Base-by-base conservation (phyloP, 2,329 filamentous ascomycete genomes). In the Coleophoma eucalyptorum region DNA sequence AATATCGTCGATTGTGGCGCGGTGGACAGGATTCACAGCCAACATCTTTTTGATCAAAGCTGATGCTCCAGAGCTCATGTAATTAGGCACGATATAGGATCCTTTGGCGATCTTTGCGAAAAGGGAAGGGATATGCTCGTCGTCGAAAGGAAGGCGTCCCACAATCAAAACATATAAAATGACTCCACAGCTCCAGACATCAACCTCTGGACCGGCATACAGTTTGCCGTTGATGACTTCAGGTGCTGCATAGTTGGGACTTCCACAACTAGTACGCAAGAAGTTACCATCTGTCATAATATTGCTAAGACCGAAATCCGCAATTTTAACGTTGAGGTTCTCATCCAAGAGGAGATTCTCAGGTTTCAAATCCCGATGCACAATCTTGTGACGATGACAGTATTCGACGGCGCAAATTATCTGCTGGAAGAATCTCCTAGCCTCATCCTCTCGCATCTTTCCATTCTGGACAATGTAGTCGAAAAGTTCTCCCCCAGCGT, bases 201-300 rank as follows among this genome's bases (percentile, higher is more conserved):
- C 94, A 35, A 99, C 94, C 70, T 99, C 94, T 0, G 94, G 93
- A 1, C 94, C 94, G 16, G 94, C 94, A 66, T 99, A 99, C 49
- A 97, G 78, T 76, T 97, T 99, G 20, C 94, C 94, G 50, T 92
- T 94, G 65, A 99, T 97, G 54, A 99, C 94, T 69, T 99, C 94
- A 6, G 94, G 94, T 1, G 94, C 94, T 12, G 94, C 94, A 69
- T 99, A 99, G 70, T 99, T 99, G 40, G 94, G 94, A 66, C 93
- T 97, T 48, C 94, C 94, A 64, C 94, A 99, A 67, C 92, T 97
- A 1, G 94, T 99, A 74, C 97, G 97, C 63, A 99, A 81, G 67
- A 99, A 99, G 68, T 99, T 99, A 21, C 94, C 94, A 67, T 99
- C 94, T 0, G 94, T 97, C 94, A 99, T 99, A 72, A 99, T 99